Evolutionary conservation across 2,329 filamentous ascomycete genomes (phyloP).

Genomic region (Endoconidiophora laricicola): DNA sequence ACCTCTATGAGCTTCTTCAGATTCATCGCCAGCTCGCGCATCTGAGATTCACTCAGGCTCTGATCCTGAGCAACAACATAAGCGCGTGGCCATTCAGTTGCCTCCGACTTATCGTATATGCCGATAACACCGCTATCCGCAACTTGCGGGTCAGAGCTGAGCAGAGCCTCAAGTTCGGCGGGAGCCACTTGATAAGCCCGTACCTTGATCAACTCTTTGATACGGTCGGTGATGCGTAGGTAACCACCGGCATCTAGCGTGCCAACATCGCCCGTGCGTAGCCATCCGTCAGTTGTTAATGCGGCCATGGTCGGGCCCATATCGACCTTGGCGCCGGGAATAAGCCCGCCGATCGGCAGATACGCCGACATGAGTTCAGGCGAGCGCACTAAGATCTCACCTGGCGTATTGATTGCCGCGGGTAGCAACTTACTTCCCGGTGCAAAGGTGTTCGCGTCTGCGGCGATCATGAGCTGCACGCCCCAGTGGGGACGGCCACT

Average conservation of each 20-base stretch:
- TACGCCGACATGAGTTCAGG: slow-evolving; percentile 54
- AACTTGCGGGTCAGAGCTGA: slow-evolving; percentile 27
- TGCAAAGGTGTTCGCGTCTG: slow-evolving; percentile 21
- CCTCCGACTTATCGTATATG: slow-evolving; percentile 34
- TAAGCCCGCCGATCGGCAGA: slow-evolving; percentile 36
- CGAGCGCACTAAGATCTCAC: slow-evolving; percentile 49
- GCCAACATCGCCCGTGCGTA: slow-evolving; percentile 55
- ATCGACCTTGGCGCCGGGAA: slow-evolving; percentile 16
- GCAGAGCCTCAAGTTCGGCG: slow-evolving; percentile 28
- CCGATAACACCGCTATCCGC: slow-evolving; percentile 51
- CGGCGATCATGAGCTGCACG: slow-evolving; percentile 48
- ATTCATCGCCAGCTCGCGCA: slow-evolving; percentile 31
- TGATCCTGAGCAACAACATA: slow-evolving; percentile 33
- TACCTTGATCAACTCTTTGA: slow-evolving; percentile 51
- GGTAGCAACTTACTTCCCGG: slow-evolving; percentile 14
- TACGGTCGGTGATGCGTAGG: slow-evolving; percentile 53
- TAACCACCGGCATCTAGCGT: slow-evolving; percentile 36
- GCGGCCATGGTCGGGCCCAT: slow-evolving; percentile 24
- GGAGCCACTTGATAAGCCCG: slow-evolving; percentile 44
- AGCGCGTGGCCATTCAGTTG: slow-evolving; percentile 46
- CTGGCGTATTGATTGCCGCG: slow-evolving; percentile 29
- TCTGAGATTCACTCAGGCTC: slow-evolving; percentile 19
- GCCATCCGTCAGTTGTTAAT: slow-evolving; percentile 42
- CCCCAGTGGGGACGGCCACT: slow-evolving; percentile 49
- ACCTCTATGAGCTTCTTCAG: slow-evolving; percentile 42